A percentile compares a stretch with the other conserved stretches of the same genome.
These are phyloP conservation scores for Coccomyxa sp. DNA, from an alignment of 139 green algal species.

Conservation along the genomic window DNA sequence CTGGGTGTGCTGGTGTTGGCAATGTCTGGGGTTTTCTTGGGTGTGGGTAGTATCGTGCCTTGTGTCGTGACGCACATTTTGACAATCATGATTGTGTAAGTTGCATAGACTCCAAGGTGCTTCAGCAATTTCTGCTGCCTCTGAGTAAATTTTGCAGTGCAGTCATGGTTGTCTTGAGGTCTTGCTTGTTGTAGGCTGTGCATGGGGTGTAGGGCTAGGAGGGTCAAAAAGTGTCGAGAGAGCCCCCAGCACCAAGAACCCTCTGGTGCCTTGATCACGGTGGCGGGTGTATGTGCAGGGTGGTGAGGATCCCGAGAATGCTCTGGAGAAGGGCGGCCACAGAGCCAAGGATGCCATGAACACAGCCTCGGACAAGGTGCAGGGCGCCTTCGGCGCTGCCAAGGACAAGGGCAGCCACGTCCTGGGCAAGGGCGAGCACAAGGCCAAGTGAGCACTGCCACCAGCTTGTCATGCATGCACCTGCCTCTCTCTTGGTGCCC, in stretches of 20 bases:
- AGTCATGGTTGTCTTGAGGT: background rate
- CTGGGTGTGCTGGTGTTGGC: background rate
- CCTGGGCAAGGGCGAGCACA: background rate
- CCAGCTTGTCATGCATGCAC: background rate
- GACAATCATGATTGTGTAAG: background rate
- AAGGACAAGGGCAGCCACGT: background rate
- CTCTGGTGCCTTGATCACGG: background rate
- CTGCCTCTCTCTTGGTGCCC: background rate
- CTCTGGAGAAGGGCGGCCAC: background rate
- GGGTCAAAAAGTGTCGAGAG: background rate
- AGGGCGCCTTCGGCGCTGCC: background rate
- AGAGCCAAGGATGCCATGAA: background rate
- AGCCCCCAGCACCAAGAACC: background rate
- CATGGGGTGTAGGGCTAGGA: background rate
- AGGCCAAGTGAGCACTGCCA: background rate
- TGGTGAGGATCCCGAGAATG: background rate
- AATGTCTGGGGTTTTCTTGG: background rate
- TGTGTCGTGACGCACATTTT: background rate
- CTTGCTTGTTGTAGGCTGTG: background rate
- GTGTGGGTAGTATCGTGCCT: background rate
- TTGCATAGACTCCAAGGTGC: background rate
- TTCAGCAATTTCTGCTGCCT: background rate
- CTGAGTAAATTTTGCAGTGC: background rate
- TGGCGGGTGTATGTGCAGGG: background rate
- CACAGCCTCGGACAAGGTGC: background rate